Base-by-base conservation (phyloP, 352 stramenopile species). In the Pelagophyceae sp. region DNA sequence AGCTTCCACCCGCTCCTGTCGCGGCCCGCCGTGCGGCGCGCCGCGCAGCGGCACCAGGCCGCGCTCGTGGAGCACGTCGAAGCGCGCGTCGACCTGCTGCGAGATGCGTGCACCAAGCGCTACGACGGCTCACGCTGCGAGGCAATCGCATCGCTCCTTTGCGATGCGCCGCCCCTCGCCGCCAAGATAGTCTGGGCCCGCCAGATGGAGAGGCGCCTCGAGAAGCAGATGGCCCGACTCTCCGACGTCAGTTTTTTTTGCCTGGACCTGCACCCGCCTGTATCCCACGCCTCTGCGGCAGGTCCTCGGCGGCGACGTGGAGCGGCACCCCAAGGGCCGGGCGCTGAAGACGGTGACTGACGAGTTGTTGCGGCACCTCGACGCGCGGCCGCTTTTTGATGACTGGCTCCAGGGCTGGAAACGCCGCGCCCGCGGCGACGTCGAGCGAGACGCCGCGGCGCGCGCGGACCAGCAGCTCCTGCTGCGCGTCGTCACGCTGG, bases 171-270 rank as follows among this genome's bases (percentile, higher is more conserved):
- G 29, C 95, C 95, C 32, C 94, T 99, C 50, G 93, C 93, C 45
- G 96, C 95, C 37, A 97, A 97, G 69, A 97, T 99, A 61, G 92
- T 99, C 81, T 99, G 97, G 97, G 96, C 95, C 25, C 97, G 97
- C 80, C 96, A 99, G 85, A 99, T 99, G 85, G 96, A 99, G 83
- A 88, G 94, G n/a, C 97, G 99, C 83, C 84, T 99, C 23, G 91
- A 97, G 83, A 90, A 94, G 76, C 86, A 99, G 3, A 90, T 99
- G 70, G 88, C 92, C n/a, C 88, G 95, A 51, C 96, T 99, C 79
- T 91, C 97, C 78, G 94, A 96, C 81, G 95, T n/a, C n/a, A n/a
- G n/a, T n/a, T n/a, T n/a, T n/a, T n/a, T n/a, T n/a, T n/a, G n/a
- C n/a, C n/a, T 99, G 31, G 95, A 95, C 38, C 99, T 96, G 96